Conservation (phyloP, 192 early-diverging fungal species). For the Rhizoclosmatium globosum region DNA sequence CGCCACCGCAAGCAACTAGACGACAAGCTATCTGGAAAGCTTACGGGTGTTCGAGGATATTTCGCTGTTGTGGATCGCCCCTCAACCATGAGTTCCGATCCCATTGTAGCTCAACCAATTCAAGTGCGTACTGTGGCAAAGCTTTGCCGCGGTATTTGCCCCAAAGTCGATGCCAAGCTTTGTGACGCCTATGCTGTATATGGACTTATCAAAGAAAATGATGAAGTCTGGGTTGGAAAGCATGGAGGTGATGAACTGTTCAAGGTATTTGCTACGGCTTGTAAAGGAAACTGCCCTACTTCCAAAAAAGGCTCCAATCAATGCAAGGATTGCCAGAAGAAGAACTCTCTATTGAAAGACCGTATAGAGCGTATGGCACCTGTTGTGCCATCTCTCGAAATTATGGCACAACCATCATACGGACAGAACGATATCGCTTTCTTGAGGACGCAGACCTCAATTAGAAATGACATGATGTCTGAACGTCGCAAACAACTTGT, state of each 20-base stretch:
- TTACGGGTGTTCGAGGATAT: not conserved
- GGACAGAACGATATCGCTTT: not conserved
- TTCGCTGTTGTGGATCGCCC: not conserved
- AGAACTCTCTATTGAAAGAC: not conserved
- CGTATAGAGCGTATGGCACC: not conserved
- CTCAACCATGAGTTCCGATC: not conserved
- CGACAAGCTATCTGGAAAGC: not conserved
- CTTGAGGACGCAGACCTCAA: not conserved
- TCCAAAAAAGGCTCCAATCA: not conserved
- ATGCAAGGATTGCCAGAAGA: not conserved
- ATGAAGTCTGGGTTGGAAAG: not conserved
- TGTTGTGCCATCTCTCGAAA: not conserved
- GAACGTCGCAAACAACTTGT: not conserved
- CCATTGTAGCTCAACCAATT: not conserved
- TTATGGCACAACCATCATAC: not conserved
- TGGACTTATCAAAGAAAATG: not conserved
- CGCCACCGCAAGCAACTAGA: not conserved
- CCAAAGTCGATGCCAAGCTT: not conserved
- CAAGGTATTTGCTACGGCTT: not conserved
- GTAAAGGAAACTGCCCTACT: not conserved
- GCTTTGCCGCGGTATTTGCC: not conserved
- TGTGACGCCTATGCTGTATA: not conserved
- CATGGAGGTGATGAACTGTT: not conserved
- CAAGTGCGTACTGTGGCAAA: not conserved
- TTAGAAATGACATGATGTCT: not conserved